Conservation (phyloP, 2,329 filamentous ascomycete genomes). For the Pseudopyricularia javanii region DNA sequence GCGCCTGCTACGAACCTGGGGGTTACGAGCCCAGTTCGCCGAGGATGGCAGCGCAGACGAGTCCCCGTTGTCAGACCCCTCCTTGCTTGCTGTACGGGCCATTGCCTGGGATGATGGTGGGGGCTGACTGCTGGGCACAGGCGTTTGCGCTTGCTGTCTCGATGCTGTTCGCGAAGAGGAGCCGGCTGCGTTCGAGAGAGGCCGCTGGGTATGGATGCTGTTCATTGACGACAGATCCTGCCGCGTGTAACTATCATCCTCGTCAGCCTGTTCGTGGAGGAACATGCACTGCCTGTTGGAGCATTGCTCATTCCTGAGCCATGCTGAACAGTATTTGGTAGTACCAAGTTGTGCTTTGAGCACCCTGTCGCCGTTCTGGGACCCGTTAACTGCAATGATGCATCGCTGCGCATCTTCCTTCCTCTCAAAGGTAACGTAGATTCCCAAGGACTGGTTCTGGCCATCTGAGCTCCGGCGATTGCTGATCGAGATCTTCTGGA, state of each 20-base stretch:
- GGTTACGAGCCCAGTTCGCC: constrained; percentile 78
- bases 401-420: constrained; percentile 84
- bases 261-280: constrained; percentile 93
- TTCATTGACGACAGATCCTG: constrained; percentile 94
- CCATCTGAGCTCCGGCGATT: constrained; percentile 71
- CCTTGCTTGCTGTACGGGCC: constrained; percentile 66
- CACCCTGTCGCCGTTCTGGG: constrained; percentile 76
- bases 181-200: constrained; percentile 36
- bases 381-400: constrained; percentile 86
- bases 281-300: constrained; percentile 98
- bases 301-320: constrained; percentile 86
- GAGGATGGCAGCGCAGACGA: constrained; percentile 85
- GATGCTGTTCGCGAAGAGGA: constrained; percentile 37
- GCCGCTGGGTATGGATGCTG: constrained; percentile 68
- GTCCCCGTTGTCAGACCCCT: constrained; percentile 63
- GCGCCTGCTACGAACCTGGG: constrained; percentile 52
- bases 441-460: constrained; percentile 79
- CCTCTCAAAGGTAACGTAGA: constrained; percentile 94
- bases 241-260: constrained; percentile 90
- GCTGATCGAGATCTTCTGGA: constrained; percentile 97
- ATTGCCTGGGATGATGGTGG: constrained; percentile 46
- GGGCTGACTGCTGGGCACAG: constrained; percentile 13
- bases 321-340: constrained; percentile 97
- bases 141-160: constrained; percentile 32
- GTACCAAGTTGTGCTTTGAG: constrained; percentile 74